phyloP scores from a whole-genome alignment of 371 early-diverging fungal species.

The Rhizomucor pusillus region DNA sequence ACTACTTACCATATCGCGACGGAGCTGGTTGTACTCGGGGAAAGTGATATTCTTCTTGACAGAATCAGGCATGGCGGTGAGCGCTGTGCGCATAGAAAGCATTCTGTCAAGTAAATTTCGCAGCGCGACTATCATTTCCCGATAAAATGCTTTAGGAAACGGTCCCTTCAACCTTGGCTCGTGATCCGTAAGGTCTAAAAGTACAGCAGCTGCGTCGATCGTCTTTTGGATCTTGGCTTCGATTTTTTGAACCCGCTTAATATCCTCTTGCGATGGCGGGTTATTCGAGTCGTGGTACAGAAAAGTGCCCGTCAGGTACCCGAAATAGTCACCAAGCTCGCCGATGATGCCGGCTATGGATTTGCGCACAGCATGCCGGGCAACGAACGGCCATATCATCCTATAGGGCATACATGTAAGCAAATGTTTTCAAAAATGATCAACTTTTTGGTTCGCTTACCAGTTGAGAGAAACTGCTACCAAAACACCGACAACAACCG shows the following conservation, averaged over 20 bases:
- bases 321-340: conserved; percentile 45
- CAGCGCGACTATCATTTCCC: conserved; percentile 51
- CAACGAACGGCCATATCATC: conserved; percentile 62
- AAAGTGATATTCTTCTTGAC: conserved; percentile 40
- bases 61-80: conserved; percentile 42
- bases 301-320: conserved; percentile 39
- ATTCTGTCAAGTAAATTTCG: conserved; percentile 56
- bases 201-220: conserved; percentile 36
- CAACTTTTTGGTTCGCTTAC: conserved; percentile 18
- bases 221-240: conserved; percentile 40
- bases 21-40: conserved; percentile 38
- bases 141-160: conserved; percentile 56
- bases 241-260: conserved; percentile 33
- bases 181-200: conserved; percentile 51
- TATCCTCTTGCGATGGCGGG: conserved; percentile 25
- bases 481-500: conserved; percentile 55
- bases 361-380: conserved; percentile 56
- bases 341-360: conserved; percentile 35
- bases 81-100: conserved; percentile 51
- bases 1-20: conserved; percentile 51
- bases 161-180: conserved; percentile 62
- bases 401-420: conserved; percentile 12
- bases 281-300: conserved; percentile 27
- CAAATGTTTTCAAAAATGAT: not conserved
- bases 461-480: conserved; percentile 51